A percentile compares a stretch with the other conserved stretches of the same genome.
Evolutionary conservation across 1,139 yeast species (phyloP).

Genomic region (Martiniozyma asiatica): DNA sequence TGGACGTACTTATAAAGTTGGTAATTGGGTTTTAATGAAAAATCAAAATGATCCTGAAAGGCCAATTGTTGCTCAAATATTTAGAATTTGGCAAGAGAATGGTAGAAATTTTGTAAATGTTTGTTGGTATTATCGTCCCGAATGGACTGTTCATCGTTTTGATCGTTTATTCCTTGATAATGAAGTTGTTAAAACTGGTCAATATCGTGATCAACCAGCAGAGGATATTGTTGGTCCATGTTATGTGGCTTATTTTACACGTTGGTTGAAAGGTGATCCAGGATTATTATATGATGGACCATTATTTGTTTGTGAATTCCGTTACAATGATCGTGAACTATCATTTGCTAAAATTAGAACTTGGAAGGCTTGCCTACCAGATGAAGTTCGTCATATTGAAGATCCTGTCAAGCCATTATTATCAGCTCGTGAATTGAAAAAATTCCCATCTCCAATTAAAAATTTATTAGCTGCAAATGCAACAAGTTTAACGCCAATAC

Average conservation of each 20-base stretch:
- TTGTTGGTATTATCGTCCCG: conserved; percentile 97
- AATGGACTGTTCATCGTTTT: conserved; percentile 88
- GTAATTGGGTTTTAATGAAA: conserved; percentile 86
- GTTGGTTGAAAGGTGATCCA: conserved; percentile 92
- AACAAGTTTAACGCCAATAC: conserved; percentile 57
- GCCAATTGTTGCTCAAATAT: conserved; percentile 90
- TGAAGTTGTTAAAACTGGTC: conserved; percentile 94
- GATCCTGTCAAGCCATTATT: conserved; percentile 68
- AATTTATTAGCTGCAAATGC: conserved; percentile 67
- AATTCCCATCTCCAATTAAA: conserved; percentile 74
- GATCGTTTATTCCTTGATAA: conserved; percentile 84
- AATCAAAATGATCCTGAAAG: conserved; percentile 80
- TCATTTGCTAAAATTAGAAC: conserved; percentile 90
- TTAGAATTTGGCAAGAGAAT: conserved; percentile 89
- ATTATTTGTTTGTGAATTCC: conserved; percentile 85
- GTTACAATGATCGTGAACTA: conserved; percentile 85
- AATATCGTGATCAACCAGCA: conserved; percentile 85
- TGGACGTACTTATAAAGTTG: conserved; percentile 68
- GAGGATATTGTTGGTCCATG: conserved; percentile 88
- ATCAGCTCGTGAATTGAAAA: conserved; percentile 52
- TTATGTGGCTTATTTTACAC: conserved; percentile 86
- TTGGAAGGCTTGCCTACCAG: conserved; percentile 98
- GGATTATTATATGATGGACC: conserved; percentile 71
- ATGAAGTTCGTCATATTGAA: conserved; percentile 76
- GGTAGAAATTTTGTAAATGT: conserved; percentile 73